These are phyloP conservation scores for Mrakia frigida DNA, from an alignment of 768 basidiomycete genomes.

Conservation along the genomic window DNA sequence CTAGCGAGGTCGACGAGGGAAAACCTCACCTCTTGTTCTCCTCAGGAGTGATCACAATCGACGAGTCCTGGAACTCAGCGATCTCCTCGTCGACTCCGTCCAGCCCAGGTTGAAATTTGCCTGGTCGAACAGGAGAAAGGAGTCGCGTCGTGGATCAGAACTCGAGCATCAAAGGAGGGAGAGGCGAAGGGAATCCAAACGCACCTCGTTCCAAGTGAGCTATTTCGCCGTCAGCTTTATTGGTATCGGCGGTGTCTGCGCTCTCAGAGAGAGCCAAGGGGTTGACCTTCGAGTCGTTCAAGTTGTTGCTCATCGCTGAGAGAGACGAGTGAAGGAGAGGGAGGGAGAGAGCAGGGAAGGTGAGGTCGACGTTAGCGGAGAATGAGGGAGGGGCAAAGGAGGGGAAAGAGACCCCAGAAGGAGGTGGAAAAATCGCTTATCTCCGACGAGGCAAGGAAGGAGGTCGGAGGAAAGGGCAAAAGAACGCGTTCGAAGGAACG, in stretches of 20 bases:
- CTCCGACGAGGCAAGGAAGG: neutral
- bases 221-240: neutral
- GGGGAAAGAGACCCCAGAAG: neutral
- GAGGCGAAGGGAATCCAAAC: neutral
- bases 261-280: neutral
- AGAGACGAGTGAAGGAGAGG: neutral
- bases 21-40: slow-evolving; percentile 17
- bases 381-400: neutral
- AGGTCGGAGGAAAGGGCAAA: neutral
- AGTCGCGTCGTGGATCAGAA: neutral
- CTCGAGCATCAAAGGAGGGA: neutral
- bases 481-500: too few relatives aligned
- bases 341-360: neutral
- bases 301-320: neutral
- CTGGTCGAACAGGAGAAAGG: neutral
- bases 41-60: slow-evolving; percentile 7
- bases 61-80: slow-evolving; percentile 2
- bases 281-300: neutral
- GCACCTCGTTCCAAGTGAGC: slow-evolving; percentile 18
- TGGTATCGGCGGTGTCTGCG: neutral
- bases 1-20: neutral
- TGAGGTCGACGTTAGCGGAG: neutral
- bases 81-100: slow-evolving; percentile 24
- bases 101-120: slow-evolving; percentile 3
- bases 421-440: neutral